Evolutionary conservation across 768 basidiomycete genomes (phyloP).

Genomic region (Phylloporus sp.): DNA sequence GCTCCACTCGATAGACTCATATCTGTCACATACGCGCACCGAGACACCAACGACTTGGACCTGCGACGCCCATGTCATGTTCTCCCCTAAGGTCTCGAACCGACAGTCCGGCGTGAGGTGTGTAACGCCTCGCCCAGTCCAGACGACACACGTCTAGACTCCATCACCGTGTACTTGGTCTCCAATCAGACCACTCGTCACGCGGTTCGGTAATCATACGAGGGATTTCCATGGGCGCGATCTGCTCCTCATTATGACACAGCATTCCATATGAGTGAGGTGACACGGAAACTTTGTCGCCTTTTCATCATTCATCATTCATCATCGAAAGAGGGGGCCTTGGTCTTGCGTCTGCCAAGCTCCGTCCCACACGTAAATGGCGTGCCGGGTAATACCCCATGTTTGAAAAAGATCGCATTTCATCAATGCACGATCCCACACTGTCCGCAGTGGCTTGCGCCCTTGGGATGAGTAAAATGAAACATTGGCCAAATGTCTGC

Average conservation of each 20-base stretch:
- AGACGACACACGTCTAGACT: background rate
- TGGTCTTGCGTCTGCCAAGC: conserved; percentile 1
- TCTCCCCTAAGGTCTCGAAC: too few relatives aligned
- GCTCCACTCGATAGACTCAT: background rate
- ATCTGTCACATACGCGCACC: background rate
- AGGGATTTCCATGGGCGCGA: conserved; percentile 6
- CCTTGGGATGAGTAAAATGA: background rate
- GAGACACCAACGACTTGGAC: background rate
- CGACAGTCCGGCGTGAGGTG: too few relatives aligned
- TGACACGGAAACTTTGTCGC: background rate
- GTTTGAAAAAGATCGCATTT: background rate
- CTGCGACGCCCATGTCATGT: background rate
- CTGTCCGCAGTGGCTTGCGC: background rate
- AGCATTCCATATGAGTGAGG: background rate
- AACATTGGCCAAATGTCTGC: background rate
- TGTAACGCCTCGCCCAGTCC: background rate
- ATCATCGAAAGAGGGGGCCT: background rate
- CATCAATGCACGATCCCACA: background rate
- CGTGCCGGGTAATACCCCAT: conserved; percentile 3
- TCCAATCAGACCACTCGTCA: background rate
- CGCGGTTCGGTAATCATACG: background rate
- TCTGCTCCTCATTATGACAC: conserved; percentile 6
- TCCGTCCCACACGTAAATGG: conserved; percentile 16
- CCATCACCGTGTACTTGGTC: background rate
- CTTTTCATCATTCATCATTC: background rate